Evolutionary conservation across 345 rosid species (phyloP).

Genomic region (Passiflora organensis): DNA sequence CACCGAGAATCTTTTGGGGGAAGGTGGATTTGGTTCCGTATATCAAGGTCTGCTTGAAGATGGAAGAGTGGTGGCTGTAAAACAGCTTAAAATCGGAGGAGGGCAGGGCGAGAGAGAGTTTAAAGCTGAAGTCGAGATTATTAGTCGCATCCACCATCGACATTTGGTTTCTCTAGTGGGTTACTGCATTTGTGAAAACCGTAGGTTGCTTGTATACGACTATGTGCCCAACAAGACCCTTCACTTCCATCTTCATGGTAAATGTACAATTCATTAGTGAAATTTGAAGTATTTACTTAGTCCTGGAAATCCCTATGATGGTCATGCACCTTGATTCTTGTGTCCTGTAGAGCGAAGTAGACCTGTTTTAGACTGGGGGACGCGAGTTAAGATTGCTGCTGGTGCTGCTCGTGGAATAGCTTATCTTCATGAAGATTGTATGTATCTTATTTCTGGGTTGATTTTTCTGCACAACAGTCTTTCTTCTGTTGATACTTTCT

Average conservation of each 20-base stretch:
- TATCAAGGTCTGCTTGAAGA: slow-evolving; percentile 79
- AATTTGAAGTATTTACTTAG: slow-evolving; percentile 8
- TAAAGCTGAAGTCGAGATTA: slow-evolving; percentile 89
- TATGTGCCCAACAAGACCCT: slow-evolving; percentile 82
- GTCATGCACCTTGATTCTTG: slow-evolving; percentile 8
- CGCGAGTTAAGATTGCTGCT: slow-evolving; percentile 69
- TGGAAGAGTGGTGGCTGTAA: slow-evolving; percentile 82
- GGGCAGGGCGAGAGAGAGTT: slow-evolving; percentile 94
- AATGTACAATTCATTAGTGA: slow-evolving; percentile 9
- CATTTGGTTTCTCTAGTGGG: slow-evolving; percentile 94
- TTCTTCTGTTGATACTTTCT: slow-evolving; percentile 5
- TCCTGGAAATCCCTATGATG: too few species aligned
- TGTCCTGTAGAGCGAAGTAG: slow-evolving; percentile 41
- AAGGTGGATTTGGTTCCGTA: slow-evolving; percentile 92
- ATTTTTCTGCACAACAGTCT: background rate
- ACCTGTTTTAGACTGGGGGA: slow-evolving; percentile 69
- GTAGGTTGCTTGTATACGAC: slow-evolving; percentile 79
- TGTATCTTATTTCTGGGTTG: slow-evolving; percentile 26
- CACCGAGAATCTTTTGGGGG: slow-evolving; percentile 71
- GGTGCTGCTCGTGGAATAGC: slow-evolving; percentile 98
- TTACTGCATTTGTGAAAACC: slow-evolving; percentile 76
- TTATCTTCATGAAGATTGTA: slow-evolving; percentile 97
- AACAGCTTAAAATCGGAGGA: slow-evolving; percentile 77
- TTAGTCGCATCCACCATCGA: slow-evolving; percentile 89
- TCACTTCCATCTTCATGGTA: slow-evolving; percentile 94